phyloP scores from a whole-genome alignment of 2,329 filamentous ascomycete genomes.

The Talaromyces amestolkiae region DNA sequence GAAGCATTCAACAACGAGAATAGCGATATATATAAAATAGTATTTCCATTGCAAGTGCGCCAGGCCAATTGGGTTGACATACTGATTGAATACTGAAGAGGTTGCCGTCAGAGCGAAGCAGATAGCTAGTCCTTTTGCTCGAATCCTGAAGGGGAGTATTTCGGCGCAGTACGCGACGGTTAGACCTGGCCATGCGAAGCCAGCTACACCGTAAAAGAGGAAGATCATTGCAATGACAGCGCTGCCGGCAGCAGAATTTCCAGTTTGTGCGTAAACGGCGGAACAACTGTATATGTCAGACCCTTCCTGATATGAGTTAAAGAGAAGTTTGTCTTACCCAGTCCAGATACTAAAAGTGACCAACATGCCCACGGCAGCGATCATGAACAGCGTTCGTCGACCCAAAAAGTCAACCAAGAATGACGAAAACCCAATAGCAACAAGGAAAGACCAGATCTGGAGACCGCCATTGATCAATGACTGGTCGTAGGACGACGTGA shows the following conservation, averaged over 20 bases:
- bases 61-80: background rate
- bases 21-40: constrained; percentile 26
- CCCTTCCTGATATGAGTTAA: background rate
- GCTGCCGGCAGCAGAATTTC: constrained; percentile 19
- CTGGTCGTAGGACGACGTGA: constrained; percentile 42
- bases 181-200: constrained; percentile 31
- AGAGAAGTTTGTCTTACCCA: background rate
- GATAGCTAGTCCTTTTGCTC: constrained; percentile 20
- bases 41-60: background rate
- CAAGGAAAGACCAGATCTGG: background rate
- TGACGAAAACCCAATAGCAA: background rate
- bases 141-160: constrained; percentile 38
- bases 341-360: background rate
- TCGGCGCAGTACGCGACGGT: constrained; percentile 30
- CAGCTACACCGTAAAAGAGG: constrained; percentile 29
- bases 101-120: background rate
- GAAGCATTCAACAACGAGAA: constrained; percentile 31
- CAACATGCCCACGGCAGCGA: background rate
- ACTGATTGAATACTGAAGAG: background rate
- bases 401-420: background rate
- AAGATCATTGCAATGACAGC: constrained; percentile 20
- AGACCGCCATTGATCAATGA: constrained; percentile 28
- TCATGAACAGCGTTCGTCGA: background rate
- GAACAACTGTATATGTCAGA: background rate
- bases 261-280: constrained; percentile 19